Conservation (phyloP, 768 basidiomycete species). For the Thelephora ganbajun region DNA sequence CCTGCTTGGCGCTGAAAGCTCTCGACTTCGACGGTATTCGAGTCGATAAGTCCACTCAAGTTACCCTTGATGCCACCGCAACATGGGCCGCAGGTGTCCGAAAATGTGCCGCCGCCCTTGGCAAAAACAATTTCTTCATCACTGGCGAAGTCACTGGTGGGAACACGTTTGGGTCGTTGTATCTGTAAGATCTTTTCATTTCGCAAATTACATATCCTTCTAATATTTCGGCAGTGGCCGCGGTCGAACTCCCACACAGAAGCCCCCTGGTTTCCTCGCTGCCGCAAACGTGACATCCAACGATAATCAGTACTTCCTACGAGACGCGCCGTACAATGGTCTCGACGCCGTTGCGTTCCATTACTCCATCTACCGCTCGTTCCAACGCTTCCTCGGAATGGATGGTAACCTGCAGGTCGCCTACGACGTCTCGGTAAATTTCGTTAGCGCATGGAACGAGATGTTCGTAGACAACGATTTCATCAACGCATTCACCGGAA, state of each 20-base stretch:
- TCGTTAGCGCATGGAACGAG: constrained; percentile 83
- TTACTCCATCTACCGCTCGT: constrained; percentile 82
- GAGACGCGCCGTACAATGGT: constrained; percentile 41
- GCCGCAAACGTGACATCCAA: constrained; percentile 52
- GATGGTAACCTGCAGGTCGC: constrained; percentile 89
- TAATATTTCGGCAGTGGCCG: constrained; percentile 46
- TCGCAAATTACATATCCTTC: not conserved
- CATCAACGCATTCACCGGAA: constrained; percentile 50
- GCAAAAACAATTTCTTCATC: constrained; percentile 84
- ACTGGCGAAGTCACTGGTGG: constrained; percentile 92
- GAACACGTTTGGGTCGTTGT: constrained; percentile 77
- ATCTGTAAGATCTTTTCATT: constrained; percentile 39
- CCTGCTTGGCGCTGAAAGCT: constrained; percentile 78
- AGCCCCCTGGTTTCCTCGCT: constrained; percentile 50
- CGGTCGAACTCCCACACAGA: constrained; percentile 66
- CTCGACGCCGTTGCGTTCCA: constrained; percentile 84
- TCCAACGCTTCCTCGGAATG: constrained; percentile 87
- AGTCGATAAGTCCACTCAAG: constrained; percentile 88
- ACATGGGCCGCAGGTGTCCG: constrained; percentile 65
- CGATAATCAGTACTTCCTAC: constrained; percentile 68
- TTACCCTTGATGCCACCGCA: constrained; percentile 71
- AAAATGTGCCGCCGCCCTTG: constrained; percentile 52
- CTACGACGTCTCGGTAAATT: constrained; percentile 72
- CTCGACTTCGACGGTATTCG: constrained; percentile 91
- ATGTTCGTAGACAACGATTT: constrained; percentile 87